Conservation (phyloP, 2,329 filamentous ascomycete species). For the Emmonsiellopsis sp. region DNA sequence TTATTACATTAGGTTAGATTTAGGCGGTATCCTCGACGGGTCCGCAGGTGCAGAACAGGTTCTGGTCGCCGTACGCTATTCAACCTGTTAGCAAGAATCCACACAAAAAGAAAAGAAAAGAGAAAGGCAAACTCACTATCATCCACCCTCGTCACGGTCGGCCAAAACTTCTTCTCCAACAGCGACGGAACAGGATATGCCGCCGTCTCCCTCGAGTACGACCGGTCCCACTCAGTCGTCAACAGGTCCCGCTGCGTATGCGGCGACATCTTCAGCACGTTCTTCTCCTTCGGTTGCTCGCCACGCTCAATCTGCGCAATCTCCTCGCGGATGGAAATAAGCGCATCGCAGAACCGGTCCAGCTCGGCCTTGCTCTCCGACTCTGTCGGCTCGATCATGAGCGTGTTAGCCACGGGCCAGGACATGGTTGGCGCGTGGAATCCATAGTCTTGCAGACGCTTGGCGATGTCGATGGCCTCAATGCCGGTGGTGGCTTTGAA, state of each 20-base stretch:
- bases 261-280: conserved; percentile 81
- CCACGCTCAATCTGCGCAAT: conserved; percentile 78
- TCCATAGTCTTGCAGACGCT: conserved; percentile 92
- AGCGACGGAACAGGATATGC: conserved; percentile 78
- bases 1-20: conserved; percentile 5
- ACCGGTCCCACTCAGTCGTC: conserved; percentile 66
- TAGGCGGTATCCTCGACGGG: conserved; percentile 57
- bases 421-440: conserved; percentile 98
- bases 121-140: conserved; percentile 57
- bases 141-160: conserved; percentile 73
- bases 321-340: conserved; percentile 77
- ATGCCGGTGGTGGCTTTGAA: conserved; percentile 77
- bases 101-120: conserved; percentile 12
- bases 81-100: conserved; percentile 15
- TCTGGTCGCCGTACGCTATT: conserved; percentile 75
- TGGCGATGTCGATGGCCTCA: conserved; percentile 90
- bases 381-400: conserved; percentile 98
- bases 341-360: conserved; percentile 82
- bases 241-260: conserved; percentile 78
- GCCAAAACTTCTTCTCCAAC: conserved; percentile 97
- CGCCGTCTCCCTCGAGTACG: conserved; percentile 70
- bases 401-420: conserved; percentile 87
- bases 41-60: conserved; percentile 90
- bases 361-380: conserved; percentile 87
- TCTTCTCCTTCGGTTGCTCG: conserved; percentile 61